A percentile compares a stretch with the other conserved stretches of the same genome.
These are phyloP conservation scores for Coleophoma cylindrospora DNA, from an alignment of 2,329 filamentous ascomycete species.

Conservation along the genomic window DNA sequence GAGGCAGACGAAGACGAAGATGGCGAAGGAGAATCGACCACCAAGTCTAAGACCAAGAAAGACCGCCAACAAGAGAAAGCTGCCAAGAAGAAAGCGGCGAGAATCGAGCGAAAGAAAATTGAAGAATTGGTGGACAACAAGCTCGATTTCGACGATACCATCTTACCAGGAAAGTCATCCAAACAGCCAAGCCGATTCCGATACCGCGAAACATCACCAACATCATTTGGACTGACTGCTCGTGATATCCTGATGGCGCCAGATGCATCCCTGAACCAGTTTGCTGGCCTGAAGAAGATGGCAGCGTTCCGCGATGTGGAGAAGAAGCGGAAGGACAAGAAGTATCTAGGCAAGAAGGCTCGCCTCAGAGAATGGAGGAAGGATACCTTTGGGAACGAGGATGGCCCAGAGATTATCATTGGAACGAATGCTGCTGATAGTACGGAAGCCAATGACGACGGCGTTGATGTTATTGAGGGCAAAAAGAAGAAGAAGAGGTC, in stretches of 20 bases:
- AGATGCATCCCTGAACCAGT: constrained; percentile 82
- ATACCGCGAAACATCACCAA: constrained; percentile 91
- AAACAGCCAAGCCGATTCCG: constrained; percentile 62
- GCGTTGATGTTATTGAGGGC: constrained; percentile 30
- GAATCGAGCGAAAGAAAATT: constrained; percentile 75
- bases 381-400: constrained; percentile 53
- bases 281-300: constrained; percentile 90
- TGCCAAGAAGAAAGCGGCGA: constrained; percentile 64
- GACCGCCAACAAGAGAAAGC: constrained; percentile 55
- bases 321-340: constrained; percentile 86
- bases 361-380: constrained; percentile 79
- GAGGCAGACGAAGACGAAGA: constrained; percentile 27
- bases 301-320: constrained; percentile 82
- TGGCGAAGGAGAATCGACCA: constrained; percentile 32
- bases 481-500: constrained; percentile 49
- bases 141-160: constrained; percentile 58
- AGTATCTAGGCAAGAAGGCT: constrained; percentile 88
- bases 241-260: constrained; percentile 87
- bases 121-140: constrained; percentile 81
- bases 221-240: constrained; percentile 82
- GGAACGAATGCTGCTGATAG: constrained; percentile 13
- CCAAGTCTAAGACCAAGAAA: constrained; percentile 56
- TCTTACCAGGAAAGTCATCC: constrained; percentile 45
- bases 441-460: constrained; percentile 14
- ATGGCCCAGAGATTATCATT: constrained; percentile 28